Evolutionary conservation across 225 moss, liverwort and hornwort genomes (phyloP), one percentile per base, ranked within the genome.

Genomic region (Ulota crispa): DNA sequence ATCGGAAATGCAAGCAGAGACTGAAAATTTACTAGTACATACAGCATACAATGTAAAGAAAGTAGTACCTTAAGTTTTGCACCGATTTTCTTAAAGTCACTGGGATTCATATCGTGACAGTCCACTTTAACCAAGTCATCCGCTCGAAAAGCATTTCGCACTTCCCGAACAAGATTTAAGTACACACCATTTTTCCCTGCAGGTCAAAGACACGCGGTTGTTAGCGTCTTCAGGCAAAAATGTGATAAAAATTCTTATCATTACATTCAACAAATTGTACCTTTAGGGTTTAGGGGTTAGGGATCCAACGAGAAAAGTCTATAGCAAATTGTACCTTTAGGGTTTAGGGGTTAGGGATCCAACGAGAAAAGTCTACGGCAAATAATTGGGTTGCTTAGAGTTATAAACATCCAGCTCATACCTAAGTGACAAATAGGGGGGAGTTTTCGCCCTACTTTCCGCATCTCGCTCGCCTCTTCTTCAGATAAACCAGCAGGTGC

Each of bases 121-220:
- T 97, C 93, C 68, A 97, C 90, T 88, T 87, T 94, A 30, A 95
- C 97, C 31, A 97, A 84, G 78, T 97, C 94, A 83, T 97, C 97
- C 60, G 89, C 86, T 72, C 65, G 43, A 37, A 97, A 93, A 57
- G 93, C 93, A 26, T 85, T 85, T 87, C 73, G 91, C 85, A 97
- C 97, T 62, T 97, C 94, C 67, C 83, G 82, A 39, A 95, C 94
- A 76, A 97, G 92, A 72, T 72, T 92, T 50, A 97, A 23, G 76
- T 97, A 97, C 9, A 97, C 97, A 20, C 97, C 97, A 83, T 97
- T 97, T 82, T 97, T 97, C 77, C 92, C 96, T 97, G 94, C 77
- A 80, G 72, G 80, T 18, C 79, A 72, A 14, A 72, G 41, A 64
- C 36, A 68, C 21, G 19, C 3, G 32, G n/a, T 68, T 73, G 36